A percentile compares a stretch with the other conserved stretches of the same genome.
phyloP scores from a whole-genome alignment of 2,329 filamentous ascomycete species.

The Chrysosporium keratinophilum region DNA sequence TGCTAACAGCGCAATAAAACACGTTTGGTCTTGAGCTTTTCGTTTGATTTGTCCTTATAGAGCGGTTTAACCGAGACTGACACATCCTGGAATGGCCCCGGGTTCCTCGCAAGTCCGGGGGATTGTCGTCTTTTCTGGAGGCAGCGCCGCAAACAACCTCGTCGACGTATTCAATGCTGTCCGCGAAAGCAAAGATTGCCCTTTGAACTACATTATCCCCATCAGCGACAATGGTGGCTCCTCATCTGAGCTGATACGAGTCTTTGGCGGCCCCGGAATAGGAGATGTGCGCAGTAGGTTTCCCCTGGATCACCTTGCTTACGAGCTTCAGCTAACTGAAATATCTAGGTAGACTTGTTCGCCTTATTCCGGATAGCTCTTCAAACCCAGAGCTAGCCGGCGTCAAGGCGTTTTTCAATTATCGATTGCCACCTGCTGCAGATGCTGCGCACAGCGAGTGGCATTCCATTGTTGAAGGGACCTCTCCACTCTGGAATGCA shows the following conservation, averaged over 20 bases:
- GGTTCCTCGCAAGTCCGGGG: slow-evolving; percentile 31
- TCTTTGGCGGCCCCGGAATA: slow-evolving; percentile 85
- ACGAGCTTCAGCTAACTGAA: background rate
- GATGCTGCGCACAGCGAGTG: slow-evolving; percentile 62
- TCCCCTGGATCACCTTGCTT: background rate
- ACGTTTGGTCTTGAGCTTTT: too few species aligned
- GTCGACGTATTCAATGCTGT: slow-evolving; percentile 76
- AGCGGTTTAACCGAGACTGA: background rate
- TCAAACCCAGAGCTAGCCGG: slow-evolving; percentile 57
- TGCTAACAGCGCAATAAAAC: too few species aligned
- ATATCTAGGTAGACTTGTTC: slow-evolving; percentile 69
- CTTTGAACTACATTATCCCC: slow-evolving; percentile 77
- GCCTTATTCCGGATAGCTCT: slow-evolving; percentile 63
- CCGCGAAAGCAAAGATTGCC: slow-evolving; percentile 53
- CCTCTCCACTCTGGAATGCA: slow-evolving; percentile 61
- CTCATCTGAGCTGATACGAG: slow-evolving; percentile 83
- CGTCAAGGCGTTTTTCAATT: slow-evolving; percentile 76
- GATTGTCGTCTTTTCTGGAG: slow-evolving; percentile 81
- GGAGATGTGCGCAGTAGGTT: slow-evolving; percentile 63
- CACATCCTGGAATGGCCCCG: background rate
- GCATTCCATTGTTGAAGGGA: slow-evolving; percentile 78
- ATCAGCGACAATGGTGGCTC: slow-evolving; percentile 95
- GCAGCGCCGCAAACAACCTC: slow-evolving; percentile 86
- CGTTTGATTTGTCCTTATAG: too few species aligned
- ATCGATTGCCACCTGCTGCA: slow-evolving; percentile 59